phyloP scores from a whole-genome alignment of 371 early-diverging fungal species.

The Mucor circinelloides region DNA sequence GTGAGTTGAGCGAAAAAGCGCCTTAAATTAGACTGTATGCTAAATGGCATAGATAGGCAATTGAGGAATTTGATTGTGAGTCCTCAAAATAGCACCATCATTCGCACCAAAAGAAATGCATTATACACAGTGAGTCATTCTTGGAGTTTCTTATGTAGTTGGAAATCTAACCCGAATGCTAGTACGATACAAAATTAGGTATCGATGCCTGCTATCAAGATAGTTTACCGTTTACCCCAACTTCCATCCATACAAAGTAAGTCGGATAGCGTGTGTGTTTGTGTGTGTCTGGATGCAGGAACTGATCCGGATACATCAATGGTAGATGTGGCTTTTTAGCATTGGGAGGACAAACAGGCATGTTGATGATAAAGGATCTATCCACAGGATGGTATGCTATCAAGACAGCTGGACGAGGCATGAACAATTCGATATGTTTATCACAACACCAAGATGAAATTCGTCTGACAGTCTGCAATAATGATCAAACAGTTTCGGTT shows the following conservation, averaged over 20 bases:
- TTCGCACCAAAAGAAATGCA: constrained; percentile 4
- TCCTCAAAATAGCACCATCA: constrained; percentile 17
- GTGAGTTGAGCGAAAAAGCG: neutral
- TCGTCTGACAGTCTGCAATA: constrained; percentile 79
- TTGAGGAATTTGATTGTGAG: constrained; percentile 82
- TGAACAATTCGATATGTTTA: constrained; percentile 79
- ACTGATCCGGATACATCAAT: neutral
- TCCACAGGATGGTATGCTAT: constrained; percentile 60
- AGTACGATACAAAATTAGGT: constrained; percentile 6
- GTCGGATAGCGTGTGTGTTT: neutral
- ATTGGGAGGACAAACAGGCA: constrained; percentile 82
- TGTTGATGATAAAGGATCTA: constrained; percentile 74
- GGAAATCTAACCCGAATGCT: neutral
- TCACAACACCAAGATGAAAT: constrained; percentile 20
- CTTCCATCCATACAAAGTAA: constrained; percentile 65
- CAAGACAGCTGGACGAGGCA: constrained; percentile 59
- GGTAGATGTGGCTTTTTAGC: constrained; percentile 67
- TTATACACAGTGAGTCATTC: constrained; percentile 4
- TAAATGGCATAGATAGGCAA: constrained; percentile 60
- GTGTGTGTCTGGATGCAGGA: neutral
- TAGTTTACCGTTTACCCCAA: constrained; percentile 73
- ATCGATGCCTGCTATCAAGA: constrained; percentile 20
- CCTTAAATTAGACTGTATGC: neutral
- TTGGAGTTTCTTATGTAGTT: too few species aligned
- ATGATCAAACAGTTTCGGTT: constrained; percentile 88